A percentile compares a stretch with the other conserved stretches of the same genome.
phyloP scores from a whole-genome alignment of 352 stramenopile genomes.

The Phytophthora cactorum region DNA sequence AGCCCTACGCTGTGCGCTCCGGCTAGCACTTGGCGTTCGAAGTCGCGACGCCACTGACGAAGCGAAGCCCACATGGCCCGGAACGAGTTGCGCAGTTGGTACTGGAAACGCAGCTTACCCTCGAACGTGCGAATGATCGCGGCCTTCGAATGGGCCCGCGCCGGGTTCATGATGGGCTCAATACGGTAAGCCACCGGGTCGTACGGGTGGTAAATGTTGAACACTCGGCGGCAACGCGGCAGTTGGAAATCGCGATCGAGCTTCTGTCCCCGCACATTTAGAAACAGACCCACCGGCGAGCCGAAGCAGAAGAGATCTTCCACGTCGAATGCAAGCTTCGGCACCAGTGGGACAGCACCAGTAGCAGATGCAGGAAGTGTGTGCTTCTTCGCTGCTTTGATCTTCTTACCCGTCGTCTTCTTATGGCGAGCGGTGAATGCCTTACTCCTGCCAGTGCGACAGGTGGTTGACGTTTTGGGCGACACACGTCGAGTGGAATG shows the following conservation, averaged over 20 bases:
- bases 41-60: slow-evolving; percentile 75
- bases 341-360: slow-evolving; percentile 40
- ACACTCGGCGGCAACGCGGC: slow-evolving; percentile 83
- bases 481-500: slow-evolving; percentile 8
- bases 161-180: slow-evolving; percentile 92
- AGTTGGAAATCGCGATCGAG: slow-evolving; percentile 75
- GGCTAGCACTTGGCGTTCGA: slow-evolving; percentile 75
- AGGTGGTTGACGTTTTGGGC: not conserved
- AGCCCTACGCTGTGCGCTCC: slow-evolving; percentile 76
- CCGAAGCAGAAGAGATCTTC: slow-evolving; percentile 92
- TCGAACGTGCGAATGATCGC: slow-evolving; percentile 88
- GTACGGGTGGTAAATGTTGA: slow-evolving; percentile 96
- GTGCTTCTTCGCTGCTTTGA: slow-evolving; percentile 19
- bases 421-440: slow-evolving; percentile 17
- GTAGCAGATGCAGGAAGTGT: slow-evolving; percentile 22
- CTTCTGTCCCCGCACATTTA: slow-evolving; percentile 91
- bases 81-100: slow-evolving; percentile 86
- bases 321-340: slow-evolving; percentile 78
- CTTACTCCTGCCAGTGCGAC: slow-evolving; percentile 23
- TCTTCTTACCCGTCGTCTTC: slow-evolving; percentile 32
- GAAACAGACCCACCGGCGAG: slow-evolving; percentile 91
- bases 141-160: slow-evolving; percentile 77
- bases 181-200: slow-evolving; percentile 96
- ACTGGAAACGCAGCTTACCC: slow-evolving; percentile 84
- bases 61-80: slow-evolving; percentile 81